Conservation (phyloP, 495 filamentous ascomycete genomes). For the Margaritispora aquatica region DNA sequence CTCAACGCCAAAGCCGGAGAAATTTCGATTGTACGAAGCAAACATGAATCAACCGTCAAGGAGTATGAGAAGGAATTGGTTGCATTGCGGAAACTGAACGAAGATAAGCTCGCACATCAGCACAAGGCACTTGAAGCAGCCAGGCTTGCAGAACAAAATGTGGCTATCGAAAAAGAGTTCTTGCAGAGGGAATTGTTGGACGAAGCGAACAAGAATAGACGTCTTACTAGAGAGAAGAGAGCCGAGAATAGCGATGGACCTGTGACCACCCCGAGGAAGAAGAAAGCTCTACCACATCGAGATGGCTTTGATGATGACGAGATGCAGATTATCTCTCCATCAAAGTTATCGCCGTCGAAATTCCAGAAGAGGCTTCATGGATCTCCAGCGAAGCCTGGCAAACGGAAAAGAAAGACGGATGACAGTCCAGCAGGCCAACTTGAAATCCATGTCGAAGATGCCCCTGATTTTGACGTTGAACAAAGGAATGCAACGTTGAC, state of each 20-base stretch:
- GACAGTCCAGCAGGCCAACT: slow-evolving; percentile 44
- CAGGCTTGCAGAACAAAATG: slow-evolving; percentile 36
- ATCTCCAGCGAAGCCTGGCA: slow-evolving; percentile 31
- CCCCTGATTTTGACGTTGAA: neutral
- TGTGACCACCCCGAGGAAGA: slow-evolving; percentile 41
- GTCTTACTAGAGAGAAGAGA: slow-evolving; percentile 30
- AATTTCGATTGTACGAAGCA: slow-evolving; percentile 46
- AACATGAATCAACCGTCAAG: slow-evolving; percentile 35
- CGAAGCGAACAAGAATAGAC: slow-evolving; percentile 25
- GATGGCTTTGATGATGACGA: slow-evolving; percentile 52
- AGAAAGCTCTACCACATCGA: slow-evolving; percentile 35
- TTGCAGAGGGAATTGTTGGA: slow-evolving; percentile 44
- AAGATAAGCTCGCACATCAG: slow-evolving; percentile 40
- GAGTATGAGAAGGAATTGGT: slow-evolving; percentile 41
- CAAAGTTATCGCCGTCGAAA: slow-evolving; percentile 24
- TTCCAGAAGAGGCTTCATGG: slow-evolving; percentile 11
- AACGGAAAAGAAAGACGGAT: slow-evolving; percentile 41
- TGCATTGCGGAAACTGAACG: slow-evolving; percentile 35
- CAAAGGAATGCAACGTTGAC: slow-evolving; percentile 8
- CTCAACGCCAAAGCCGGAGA: slow-evolving; percentile 34
- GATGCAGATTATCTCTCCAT: slow-evolving; percentile 32
- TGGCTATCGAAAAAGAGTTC: slow-evolving; percentile 45
- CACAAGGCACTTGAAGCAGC: slow-evolving; percentile 38
- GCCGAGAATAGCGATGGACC: slow-evolving; percentile 26
- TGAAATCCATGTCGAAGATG: slow-evolving; percentile 35